Percentiles rank a stretch among this genome's conserved stretches.
phyloP scores from a whole-genome alignment of 2,329 filamentous ascomycete species.

The Cytospora piceae region DNA sequence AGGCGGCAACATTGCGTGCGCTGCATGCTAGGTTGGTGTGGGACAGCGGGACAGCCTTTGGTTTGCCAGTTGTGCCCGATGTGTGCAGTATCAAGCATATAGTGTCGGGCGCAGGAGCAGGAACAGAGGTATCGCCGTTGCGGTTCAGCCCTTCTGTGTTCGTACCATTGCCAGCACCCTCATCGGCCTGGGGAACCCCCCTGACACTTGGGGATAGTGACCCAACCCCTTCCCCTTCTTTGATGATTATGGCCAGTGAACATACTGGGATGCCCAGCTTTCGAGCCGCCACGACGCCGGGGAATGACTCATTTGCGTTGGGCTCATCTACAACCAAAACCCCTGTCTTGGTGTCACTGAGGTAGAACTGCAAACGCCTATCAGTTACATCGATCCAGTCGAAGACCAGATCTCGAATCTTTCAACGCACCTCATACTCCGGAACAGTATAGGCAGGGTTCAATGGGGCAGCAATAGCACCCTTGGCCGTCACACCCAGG shows the following conservation, averaged over 20 bases:
- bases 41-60: constrained; percentile 19
- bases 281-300: constrained; percentile 75
- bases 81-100: constrained; percentile 16
- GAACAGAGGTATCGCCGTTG: constrained; percentile 56
- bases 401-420: background rate
- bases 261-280: constrained; percentile 88
- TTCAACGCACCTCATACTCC: constrained; percentile 66
- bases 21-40: constrained; percentile 9
- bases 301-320: constrained; percentile 65
- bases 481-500: constrained; percentile 82
- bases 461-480: constrained; percentile 81
- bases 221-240: constrained; percentile 43
- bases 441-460: constrained; percentile 88
- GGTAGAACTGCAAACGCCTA: constrained; percentile 64
- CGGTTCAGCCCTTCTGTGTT: constrained; percentile 63
- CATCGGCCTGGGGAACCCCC: background rate
- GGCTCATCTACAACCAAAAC: constrained; percentile 77
- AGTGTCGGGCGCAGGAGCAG: constrained; percentile 39
- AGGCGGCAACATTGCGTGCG: background rate
- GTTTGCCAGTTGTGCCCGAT: constrained; percentile 15
- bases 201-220: background rate
- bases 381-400: background rate
- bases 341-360: constrained; percentile 81
- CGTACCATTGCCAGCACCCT: background rate
- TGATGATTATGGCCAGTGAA: constrained; percentile 60